Evolutionary conservation across 164 flowering plant species (phyloP), one percentile per base, ranked within the genome.

Genomic region (Chimonanthus salicifolius): DNA sequence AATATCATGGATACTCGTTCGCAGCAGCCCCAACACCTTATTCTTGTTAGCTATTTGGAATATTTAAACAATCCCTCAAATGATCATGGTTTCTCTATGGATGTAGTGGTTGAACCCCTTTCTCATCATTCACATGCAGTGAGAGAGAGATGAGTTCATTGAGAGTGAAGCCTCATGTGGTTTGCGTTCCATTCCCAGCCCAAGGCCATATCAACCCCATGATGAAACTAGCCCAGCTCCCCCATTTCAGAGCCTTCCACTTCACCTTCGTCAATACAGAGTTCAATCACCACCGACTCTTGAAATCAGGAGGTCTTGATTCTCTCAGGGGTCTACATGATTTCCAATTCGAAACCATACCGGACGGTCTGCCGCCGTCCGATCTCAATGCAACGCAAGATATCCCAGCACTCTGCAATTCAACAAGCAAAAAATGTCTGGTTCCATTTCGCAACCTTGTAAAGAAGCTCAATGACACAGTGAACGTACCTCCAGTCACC

Each of bases 321-420:
- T 58, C 84, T 9, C 70, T 86, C 13, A 66, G 49, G 8, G 86
- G 78, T 62, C 46, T 75, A 2, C 75, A 81, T 0, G 70, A 72
- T 50, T 87, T 87, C 62, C 76, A 70, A 0, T 87, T 84, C 71
- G 77, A 81, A 3, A 71, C 84, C 43, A 84, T 87, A 18, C 84
- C 87, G 0, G 88, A 86, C 49, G 87, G 90, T 21, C 78, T 84
- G 5, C 83, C 85, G 4, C 78, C 77, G 0, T 46, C 79, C 0
- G 82, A 84, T 33, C 33, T 33, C 33, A 33, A 33, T 3, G 76
- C 75, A 62, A 85, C 85, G 48, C 90, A 84, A 71, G 84, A 85
- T 72, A 72, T 81, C 2, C 82, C 84, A 0, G 15, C 82, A 4
- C 79, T 87, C 0, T 80, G 82, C 18, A 11, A 11, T 2, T 84